phyloP scores from a whole-genome alignment of 441 rosid genomes.

The Theobroma grandiflorum region DNA sequence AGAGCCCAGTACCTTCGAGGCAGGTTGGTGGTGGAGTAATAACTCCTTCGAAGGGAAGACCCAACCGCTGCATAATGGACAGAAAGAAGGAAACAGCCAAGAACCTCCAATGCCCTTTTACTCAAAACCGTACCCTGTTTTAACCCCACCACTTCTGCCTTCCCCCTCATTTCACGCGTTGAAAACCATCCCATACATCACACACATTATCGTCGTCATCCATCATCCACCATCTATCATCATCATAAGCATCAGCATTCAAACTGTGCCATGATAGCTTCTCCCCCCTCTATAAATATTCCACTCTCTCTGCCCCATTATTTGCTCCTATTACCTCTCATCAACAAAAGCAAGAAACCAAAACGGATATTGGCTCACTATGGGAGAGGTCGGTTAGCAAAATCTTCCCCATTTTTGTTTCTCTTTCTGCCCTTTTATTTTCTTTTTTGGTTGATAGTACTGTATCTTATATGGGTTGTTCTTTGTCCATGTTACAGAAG shows the following conservation, averaged over 20 bases:
- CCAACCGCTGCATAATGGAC: constrained; percentile 8
- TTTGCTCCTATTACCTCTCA: constrained; percentile 35
- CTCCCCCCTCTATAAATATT: constrained; percentile 18
- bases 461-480: constrained; percentile 21
- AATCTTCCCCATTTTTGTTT: background rate
- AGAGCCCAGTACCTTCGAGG: background rate
- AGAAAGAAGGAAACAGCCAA: background rate
- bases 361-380: constrained; percentile 34
- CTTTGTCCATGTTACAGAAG: constrained; percentile 36
- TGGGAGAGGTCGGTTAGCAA: constrained; percentile 49
- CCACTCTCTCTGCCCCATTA: background rate
- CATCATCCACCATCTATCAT: background rate
- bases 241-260: background rate
- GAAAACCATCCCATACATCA: background rate
- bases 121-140: background rate
- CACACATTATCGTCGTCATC: background rate
- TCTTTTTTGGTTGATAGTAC: background rate
- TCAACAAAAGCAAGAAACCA: constrained; percentile 24
- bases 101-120: background rate
- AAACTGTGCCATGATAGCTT: background rate
- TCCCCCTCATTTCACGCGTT: background rate
- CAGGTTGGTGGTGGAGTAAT: constrained; percentile 13
- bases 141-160: constrained; percentile 1
- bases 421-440: background rate
- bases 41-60: background rate